Percentiles rank a stretch among this genome's conserved stretches.
phyloP scores from a whole-genome alignment of 2,329 filamentous ascomycete species.

The Monilinia laxa region DNA sequence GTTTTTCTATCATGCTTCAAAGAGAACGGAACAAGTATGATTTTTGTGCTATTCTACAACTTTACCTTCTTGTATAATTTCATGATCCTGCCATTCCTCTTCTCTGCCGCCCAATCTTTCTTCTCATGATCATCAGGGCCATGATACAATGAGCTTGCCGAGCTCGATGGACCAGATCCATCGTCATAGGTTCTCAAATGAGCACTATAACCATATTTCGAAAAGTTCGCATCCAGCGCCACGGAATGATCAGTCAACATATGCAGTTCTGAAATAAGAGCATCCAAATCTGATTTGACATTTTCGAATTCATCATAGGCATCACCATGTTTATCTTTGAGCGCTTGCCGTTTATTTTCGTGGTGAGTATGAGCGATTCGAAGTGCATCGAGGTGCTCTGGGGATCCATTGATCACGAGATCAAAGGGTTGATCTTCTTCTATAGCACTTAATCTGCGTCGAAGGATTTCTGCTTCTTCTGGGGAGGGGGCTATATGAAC shows the following conservation, averaged over 20 bases:
- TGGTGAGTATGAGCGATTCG: conserved; percentile 54
- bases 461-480: conserved; percentile 52
- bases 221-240: conserved; percentile 60
- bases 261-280: conserved; percentile 53
- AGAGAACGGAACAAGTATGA: not conserved
- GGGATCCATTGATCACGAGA: conserved; percentile 57
- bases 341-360: conserved; percentile 46
- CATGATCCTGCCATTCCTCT: conserved; percentile 46
- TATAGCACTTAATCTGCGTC: conserved; percentile 45
- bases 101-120: conserved; percentile 42
- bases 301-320: conserved; percentile 57
- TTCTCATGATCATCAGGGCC: conserved; percentile 38
- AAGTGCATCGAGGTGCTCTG: conserved; percentile 49
- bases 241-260: conserved; percentile 53
- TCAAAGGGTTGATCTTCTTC: conserved; percentile 47
- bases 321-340: conserved; percentile 51
- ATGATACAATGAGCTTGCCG: conserved; percentile 30
- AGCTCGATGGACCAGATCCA: conserved; percentile 31
- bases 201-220: conserved; percentile 61
- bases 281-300: conserved; percentile 53
- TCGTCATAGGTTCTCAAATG: conserved; percentile 52
- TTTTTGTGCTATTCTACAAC: not conserved
- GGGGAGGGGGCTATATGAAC: conserved; percentile 57
- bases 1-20: not conserved
- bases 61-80: conserved; percentile 53